Conservation (phyloP, 805 yeast genomes). For the Kuraishia piskuri region DNA sequence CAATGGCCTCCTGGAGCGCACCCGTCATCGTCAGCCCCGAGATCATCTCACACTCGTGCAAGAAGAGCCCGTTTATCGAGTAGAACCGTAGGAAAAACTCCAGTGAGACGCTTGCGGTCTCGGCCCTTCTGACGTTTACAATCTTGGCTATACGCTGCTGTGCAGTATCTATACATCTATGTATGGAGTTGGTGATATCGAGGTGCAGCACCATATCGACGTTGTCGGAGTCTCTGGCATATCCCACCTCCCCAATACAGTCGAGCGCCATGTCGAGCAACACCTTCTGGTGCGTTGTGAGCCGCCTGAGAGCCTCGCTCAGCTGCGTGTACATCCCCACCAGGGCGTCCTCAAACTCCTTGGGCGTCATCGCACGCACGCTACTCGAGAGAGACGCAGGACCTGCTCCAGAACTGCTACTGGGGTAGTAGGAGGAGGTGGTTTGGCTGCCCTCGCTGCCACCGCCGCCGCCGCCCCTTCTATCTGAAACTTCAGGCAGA, state of each 20-base stretch:
- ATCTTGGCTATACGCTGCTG: slow-evolving; percentile 75
- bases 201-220: slow-evolving; percentile 43
- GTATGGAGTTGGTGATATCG: slow-evolving; percentile 60
- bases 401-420: slow-evolving; percentile 10
- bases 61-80: slow-evolving; percentile 56
- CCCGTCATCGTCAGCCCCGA: slow-evolving; percentile 55
- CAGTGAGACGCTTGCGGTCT: slow-evolving; percentile 47
- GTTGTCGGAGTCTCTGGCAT: slow-evolving; percentile 17
- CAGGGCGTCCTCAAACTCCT: slow-evolving; percentile 70
- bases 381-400: slow-evolving; percentile 24
- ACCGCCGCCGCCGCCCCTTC: too few species aligned
- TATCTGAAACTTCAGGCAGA: slow-evolving; percentile 35
- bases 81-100: slow-evolving; percentile 62
- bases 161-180: slow-evolving; percentile 58
- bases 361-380: slow-evolving; percentile 60
- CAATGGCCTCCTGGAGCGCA: slow-evolving; percentile 59
- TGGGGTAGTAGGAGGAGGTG: slow-evolving; percentile 9
- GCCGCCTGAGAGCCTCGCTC: slow-evolving; percentile 65
- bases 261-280: slow-evolving; percentile 63
- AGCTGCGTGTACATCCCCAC: slow-evolving; percentile 49
- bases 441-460: slow-evolving; percentile 1
- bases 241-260: slow-evolving; percentile 23
- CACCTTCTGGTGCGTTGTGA: slow-evolving; percentile 72
- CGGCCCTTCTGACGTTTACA: slow-evolving; percentile 67
- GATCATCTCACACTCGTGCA: slow-evolving; percentile 76